These are phyloP conservation scores for Zychaea mexicana DNA, from an alignment of 371 early-diverging fungal genomes.

Conservation along the genomic window DNA sequence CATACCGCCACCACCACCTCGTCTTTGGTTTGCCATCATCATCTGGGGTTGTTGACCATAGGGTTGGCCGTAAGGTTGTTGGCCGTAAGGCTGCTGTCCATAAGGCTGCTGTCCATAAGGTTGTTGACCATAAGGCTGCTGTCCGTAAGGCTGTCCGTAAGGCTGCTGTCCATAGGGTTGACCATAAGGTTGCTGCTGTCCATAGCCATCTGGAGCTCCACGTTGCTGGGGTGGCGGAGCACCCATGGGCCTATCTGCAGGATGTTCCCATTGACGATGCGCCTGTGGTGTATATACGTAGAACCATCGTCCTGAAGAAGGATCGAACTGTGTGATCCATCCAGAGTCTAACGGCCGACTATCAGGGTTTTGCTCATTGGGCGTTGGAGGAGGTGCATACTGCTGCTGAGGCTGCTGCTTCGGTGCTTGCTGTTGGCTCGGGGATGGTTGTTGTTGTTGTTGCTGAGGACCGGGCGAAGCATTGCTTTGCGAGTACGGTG, in stretches of 20 bases:
- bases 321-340: constrained; percentile 51
- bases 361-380: constrained; percentile 37
- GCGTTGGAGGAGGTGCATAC: constrained; percentile 42
- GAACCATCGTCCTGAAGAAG: constrained; percentile 38
- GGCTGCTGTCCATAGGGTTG: constrained; percentile 22
- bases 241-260: constrained; percentile 33
- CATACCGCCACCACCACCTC: constrained; percentile 24
- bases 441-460: neutral
- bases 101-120: constrained; percentile 15
- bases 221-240: constrained; percentile 15
- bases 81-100: constrained; percentile 16
- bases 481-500: constrained; percentile 18
- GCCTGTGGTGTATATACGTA: constrained; percentile 52
- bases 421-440: constrained; percentile 4
- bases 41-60: neutral
- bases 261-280: constrained; percentile 54
- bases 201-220: neutral
- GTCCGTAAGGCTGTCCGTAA: constrained; percentile 22
- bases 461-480: constrained; percentile 8
- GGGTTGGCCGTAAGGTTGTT: constrained; percentile 12
- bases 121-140: constrained; percentile 28
- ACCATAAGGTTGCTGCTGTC: constrained; percentile 25
- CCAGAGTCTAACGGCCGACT: constrained; percentile 33
- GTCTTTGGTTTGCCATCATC: constrained; percentile 11
- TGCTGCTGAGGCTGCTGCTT: constrained; percentile 8